Evolutionary conservation across 140 eudicot species (phyloP).

Genomic region (Cichorium intybus): DNA sequence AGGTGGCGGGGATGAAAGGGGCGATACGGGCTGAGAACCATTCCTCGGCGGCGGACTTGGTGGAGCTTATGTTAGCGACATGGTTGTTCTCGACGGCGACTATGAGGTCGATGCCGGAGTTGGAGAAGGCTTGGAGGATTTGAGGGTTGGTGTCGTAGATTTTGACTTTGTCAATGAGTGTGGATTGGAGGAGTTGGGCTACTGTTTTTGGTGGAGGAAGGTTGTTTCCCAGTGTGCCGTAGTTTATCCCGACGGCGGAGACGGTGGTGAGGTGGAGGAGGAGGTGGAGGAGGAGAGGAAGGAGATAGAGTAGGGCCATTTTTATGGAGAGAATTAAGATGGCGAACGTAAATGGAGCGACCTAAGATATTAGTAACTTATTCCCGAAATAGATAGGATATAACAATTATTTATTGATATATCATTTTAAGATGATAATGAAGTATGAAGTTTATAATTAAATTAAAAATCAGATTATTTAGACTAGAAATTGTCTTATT

Average conservation of each 20-base stretch:
- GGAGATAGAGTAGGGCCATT: conserved; percentile 29
- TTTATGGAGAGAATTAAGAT: conserved; percentile 10
- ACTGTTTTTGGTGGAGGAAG: conserved; percentile 74
- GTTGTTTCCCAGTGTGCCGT: conserved; percentile 74
- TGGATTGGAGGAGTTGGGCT: conserved; percentile 69
- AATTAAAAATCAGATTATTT: too few relatives aligned
- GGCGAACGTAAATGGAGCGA: background rate
- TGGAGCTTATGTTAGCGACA: conserved; percentile 43
- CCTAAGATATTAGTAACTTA: background rate
- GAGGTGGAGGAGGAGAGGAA: conserved; percentile 25
- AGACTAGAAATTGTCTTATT: background rate
- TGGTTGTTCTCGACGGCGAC: conserved; percentile 59
- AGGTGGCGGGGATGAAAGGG: conserved; percentile 65
- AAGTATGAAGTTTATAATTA: too few relatives aligned
- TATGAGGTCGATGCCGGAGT: conserved; percentile 66
- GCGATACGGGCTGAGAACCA: conserved; percentile 54
- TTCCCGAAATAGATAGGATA: background rate
- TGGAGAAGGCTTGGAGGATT: conserved; percentile 71
- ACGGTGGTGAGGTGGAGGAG: conserved; percentile 17
- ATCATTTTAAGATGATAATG: too few relatives aligned
- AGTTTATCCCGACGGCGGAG: conserved; percentile 61
- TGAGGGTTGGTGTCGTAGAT: conserved; percentile 72
- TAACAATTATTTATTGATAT: background rate
- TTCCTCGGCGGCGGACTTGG: conserved; percentile 42
- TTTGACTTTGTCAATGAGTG: conserved; percentile 54